These are phyloP conservation scores for Aegilops sharonensis DNA, from an alignment of 176 grass and related monocot genomes.

Conservation along the genomic window DNA sequence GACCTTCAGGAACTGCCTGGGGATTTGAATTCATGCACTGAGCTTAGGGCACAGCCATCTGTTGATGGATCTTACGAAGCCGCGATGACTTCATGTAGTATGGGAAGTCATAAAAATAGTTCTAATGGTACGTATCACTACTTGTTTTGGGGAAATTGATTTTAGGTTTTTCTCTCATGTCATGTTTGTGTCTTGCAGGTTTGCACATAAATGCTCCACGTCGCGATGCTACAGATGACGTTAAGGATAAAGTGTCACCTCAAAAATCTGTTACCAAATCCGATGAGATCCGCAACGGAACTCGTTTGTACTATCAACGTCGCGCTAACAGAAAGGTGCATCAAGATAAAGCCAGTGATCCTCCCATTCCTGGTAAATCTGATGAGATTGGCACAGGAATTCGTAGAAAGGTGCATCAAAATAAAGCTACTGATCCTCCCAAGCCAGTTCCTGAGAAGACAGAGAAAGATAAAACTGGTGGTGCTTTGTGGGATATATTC, in stretches of 20 bases:
- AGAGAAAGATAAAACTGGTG: conserved; percentile 33
- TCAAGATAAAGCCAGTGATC: not conserved
- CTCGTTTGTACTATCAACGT: not conserved
- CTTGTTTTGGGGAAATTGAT: not conserved
- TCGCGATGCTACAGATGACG: conserved; percentile 3
- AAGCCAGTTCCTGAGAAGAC: conserved; percentile 4
- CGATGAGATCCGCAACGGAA: conserved; percentile 2
- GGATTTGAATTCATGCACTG: not conserved
- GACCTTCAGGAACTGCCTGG: conserved; percentile 35
- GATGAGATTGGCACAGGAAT: conserved; percentile 6
- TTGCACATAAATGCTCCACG: conserved; percentile 34
- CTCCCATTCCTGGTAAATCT: not conserved
- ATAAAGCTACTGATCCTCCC: not conserved
- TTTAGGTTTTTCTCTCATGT: not conserved
- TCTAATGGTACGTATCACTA: not conserved
- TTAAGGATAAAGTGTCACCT: not conserved
- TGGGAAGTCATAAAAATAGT: conserved; percentile 19
- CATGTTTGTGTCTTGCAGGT: conserved; percentile 15
- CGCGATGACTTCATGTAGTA: not conserved
- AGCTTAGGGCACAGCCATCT: conserved; percentile 1
- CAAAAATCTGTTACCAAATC: conserved; percentile 15
- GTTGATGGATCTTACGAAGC: conserved; percentile 14
- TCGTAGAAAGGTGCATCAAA: not conserved
- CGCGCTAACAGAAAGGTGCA: not conserved
- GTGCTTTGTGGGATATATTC: conserved; percentile 91